phyloP scores from a whole-genome alignment of 73 alveolate genomes.

The Tetrahymena malaccensis region DNA sequence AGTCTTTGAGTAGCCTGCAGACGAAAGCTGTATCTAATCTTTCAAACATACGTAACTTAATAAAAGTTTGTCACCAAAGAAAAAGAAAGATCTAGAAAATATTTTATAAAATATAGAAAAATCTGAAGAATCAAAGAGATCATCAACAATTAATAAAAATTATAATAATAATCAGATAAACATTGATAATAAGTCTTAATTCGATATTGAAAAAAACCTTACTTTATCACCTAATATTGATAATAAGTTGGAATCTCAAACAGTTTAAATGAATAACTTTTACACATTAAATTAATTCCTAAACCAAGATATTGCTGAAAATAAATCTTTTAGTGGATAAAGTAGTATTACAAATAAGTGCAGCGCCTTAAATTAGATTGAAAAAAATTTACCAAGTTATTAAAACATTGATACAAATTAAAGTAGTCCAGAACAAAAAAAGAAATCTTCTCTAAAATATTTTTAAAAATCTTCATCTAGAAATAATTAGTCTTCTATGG shows the following conservation, averaged over 20 bases:
- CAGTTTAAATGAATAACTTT: neutral
- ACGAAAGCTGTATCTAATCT: neutral
- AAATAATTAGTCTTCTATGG: neutral
- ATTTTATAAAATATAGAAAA: neutral
- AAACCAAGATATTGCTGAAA: neutral
- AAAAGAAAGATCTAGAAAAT: neutral
- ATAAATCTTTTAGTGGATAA: too few relatives aligned
- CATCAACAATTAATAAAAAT: neutral
- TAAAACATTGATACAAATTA: neutral
- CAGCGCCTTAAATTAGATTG: neutral
- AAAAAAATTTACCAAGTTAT: too few relatives aligned
- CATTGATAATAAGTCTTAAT: neutral
- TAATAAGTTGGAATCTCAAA: neutral
- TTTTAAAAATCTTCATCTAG: neutral
- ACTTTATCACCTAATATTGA: neutral
- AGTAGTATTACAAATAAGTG: neutral
- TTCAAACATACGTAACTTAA: neutral
- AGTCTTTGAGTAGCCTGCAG: neutral
- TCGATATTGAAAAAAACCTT: neutral
- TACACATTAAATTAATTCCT: neutral
- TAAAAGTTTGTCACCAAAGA: neutral
- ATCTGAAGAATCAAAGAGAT: neutral
- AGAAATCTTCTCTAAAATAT: neutral
- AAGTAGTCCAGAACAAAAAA: neutral
- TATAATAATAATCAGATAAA: too few relatives aligned